Evolutionary conservation across 371 early-diverging fungal genomes (phyloP).

Genomic region (Mortierella polycephala): DNA sequence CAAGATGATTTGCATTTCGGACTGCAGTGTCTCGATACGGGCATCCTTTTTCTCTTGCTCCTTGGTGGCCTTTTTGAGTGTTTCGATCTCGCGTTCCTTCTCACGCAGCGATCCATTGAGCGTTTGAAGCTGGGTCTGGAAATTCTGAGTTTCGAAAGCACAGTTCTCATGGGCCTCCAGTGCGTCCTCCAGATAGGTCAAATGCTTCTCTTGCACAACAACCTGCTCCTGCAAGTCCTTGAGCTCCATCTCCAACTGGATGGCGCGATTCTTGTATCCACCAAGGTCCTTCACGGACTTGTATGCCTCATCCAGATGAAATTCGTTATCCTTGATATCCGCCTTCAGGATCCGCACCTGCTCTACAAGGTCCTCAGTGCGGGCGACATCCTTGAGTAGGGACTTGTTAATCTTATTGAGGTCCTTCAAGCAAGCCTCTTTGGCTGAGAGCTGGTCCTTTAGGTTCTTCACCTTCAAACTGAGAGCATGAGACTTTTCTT

Average conservation of each 20-base stretch:
- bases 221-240: slow-evolving; percentile 25
- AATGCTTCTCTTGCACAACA: slow-evolving; percentile 28
- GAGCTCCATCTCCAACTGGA: slow-evolving; percentile 11
- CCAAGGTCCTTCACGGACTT: slow-evolving; percentile 7
- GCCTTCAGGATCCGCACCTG: slow-evolving; percentile 10
- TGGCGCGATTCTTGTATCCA: background rate
- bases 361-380: slow-evolving; percentile 7
- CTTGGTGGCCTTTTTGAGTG: slow-evolving; percentile 12
- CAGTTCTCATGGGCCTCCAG: slow-evolving; percentile 27
- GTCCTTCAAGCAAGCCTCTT: slow-evolving; percentile 1
- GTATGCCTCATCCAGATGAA: slow-evolving; percentile 8
- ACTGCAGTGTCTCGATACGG: slow-evolving; percentile 13
- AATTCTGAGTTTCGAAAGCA: slow-evolving; percentile 11
- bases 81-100: slow-evolving; percentile 12
- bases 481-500: slow-evolving; percentile 12
- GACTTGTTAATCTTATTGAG: slow-evolving; percentile 14
- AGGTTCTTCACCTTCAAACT: slow-evolving; percentile 11
- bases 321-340: slow-evolving; percentile 19
- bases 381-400: background rate
- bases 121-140: slow-evolving; percentile 10
- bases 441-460: slow-evolving; percentile 10
- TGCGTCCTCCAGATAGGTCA: slow-evolving; percentile 33
- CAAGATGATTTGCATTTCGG: slow-evolving; percentile 6
- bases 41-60: slow-evolving; percentile 1
- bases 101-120: slow-evolving; percentile 18